A percentile compares a stretch with the other conserved stretches of the same genome.
Conservation (phyloP, 1,139 yeast species). For the Taphrina sp. region DNA sequence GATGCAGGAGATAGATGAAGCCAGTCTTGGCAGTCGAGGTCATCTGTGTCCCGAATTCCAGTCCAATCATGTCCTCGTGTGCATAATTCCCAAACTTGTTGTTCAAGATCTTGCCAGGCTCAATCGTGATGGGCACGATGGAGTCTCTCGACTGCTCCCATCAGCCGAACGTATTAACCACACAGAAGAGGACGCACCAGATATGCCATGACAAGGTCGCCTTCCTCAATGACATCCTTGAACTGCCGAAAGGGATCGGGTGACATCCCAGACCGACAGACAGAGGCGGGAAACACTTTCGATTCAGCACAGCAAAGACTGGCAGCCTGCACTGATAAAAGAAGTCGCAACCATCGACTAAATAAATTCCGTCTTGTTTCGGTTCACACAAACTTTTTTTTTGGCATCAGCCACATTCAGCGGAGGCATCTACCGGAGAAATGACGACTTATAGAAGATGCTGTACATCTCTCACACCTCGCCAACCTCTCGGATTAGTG, state of each 20-base stretch:
- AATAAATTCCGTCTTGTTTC: no score
- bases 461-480: no score
- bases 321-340: no score
- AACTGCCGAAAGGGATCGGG: constrained; percentile 13
- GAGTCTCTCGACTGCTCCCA: constrained; percentile 58
- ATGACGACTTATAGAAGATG: no score
- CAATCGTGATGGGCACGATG: constrained; percentile 69
- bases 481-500: no score
- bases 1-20: constrained; percentile 80
- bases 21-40: constrained; percentile 78
- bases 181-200: neutral
- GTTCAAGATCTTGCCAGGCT: constrained; percentile 58
- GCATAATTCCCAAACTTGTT: constrained; percentile 88
- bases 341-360: no score
- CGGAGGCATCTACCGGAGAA: no score
- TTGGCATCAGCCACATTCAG: no score
- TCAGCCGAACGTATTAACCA: neutral
- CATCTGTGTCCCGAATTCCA: constrained; percentile 80
- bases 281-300: no score
- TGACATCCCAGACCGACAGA: no score
- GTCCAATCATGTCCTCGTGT: constrained; percentile 78
- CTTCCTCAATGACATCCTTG: constrained; percentile 20
- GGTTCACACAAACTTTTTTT: no score
- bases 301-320: no score
- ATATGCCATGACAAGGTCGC: constrained; percentile 26